Conservation (phyloP, 257 asterid genomes). For the Gentiana straminea region DNA sequence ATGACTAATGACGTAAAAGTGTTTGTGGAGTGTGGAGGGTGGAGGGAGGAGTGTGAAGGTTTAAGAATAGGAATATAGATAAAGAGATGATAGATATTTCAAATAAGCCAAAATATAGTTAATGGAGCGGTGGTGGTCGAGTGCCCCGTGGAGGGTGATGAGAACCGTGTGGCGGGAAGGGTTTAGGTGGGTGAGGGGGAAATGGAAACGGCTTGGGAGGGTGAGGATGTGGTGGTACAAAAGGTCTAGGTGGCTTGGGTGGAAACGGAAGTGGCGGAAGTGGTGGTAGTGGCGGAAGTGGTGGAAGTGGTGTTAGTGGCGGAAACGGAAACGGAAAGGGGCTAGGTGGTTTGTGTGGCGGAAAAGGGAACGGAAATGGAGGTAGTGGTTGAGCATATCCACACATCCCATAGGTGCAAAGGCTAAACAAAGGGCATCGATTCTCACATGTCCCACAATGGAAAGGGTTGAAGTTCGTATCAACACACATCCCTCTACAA, state of each 20-base stretch:
- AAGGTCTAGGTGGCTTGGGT: neutral
- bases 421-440: constrained; percentile 29
- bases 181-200: constrained; percentile 7
- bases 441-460: constrained; percentile 51
- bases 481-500: constrained; percentile 41
- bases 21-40: too few relatives aligned
- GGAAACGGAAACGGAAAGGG: constrained; percentile 16
- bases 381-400: constrained; percentile 52
- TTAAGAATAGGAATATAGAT: too few relatives aligned
- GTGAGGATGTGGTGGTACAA: constrained; percentile 3
- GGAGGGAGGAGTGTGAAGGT: too few relatives aligned
- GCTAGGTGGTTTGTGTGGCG: constrained; percentile 13
- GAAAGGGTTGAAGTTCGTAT: constrained; percentile 36
- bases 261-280: constrained; percentile 12
- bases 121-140: neutral
- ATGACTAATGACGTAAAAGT: too few relatives aligned
- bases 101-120: neutral
- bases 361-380: constrained; percentile 34
- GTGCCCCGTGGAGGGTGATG: constrained; percentile 6
- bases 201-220: constrained; percentile 9
- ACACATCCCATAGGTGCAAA: constrained; percentile 51
- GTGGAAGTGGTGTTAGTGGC: constrained; percentile 9
- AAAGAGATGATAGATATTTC: too few relatives aligned
- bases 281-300: constrained; percentile 9
- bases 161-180: neutral